A percentile compares a stretch with the other conserved stretches of the same genome.
These are phyloP conservation scores for Hypoxylon rubiginosum DNA, from an alignment of 2,329 filamentous ascomycete genomes.

Conservation along the genomic window DNA sequence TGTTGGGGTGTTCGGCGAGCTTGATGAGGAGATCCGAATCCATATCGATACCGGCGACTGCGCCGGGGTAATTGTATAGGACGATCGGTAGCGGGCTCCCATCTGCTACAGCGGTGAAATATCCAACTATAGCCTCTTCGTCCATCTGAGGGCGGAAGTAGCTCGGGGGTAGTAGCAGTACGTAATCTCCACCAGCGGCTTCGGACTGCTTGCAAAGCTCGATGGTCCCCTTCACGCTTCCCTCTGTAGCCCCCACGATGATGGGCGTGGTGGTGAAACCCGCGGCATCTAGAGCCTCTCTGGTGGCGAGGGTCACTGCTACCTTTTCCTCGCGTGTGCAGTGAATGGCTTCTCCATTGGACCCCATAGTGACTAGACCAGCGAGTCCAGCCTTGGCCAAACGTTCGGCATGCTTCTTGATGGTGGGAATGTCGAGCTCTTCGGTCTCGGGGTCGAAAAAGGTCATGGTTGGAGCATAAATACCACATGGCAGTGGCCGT, in stretches of 20 bases:
- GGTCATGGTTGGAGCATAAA: constrained; percentile 91
- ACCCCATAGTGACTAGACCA: constrained; percentile 88
- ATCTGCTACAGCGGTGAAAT: constrained; percentile 82
- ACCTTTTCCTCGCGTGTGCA: constrained; percentile 83
- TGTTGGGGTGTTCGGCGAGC: constrained; percentile 84
- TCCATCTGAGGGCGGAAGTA: constrained; percentile 86
- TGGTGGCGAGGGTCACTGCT: constrained; percentile 80
- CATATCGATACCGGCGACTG: constrained; percentile 88
- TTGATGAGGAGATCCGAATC: constrained; percentile 88
- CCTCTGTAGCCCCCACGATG: constrained; percentile 85
- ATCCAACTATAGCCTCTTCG: constrained; percentile 79
- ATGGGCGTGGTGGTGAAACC: constrained; percentile 83
- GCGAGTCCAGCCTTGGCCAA: constrained; percentile 83
- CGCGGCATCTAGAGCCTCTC: constrained; percentile 84
- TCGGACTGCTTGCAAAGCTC: constrained; percentile 77
- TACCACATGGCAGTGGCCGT: constrained; percentile 79
- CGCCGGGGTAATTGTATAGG: constrained; percentile 92
- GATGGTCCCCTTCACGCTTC: constrained; percentile 85
- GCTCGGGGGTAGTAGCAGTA: constrained; percentile 82
- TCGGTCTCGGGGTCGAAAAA: constrained; percentile 89
- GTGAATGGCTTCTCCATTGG: constrained; percentile 91
- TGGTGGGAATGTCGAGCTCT: constrained; percentile 83
- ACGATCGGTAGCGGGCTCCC: constrained; percentile 81
- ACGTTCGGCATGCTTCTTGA: constrained; percentile 84
- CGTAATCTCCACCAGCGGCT: constrained; percentile 82